Conservation (phyloP, 192 early-diverging fungal species). For the Pilobolus umbonatus region DNA sequence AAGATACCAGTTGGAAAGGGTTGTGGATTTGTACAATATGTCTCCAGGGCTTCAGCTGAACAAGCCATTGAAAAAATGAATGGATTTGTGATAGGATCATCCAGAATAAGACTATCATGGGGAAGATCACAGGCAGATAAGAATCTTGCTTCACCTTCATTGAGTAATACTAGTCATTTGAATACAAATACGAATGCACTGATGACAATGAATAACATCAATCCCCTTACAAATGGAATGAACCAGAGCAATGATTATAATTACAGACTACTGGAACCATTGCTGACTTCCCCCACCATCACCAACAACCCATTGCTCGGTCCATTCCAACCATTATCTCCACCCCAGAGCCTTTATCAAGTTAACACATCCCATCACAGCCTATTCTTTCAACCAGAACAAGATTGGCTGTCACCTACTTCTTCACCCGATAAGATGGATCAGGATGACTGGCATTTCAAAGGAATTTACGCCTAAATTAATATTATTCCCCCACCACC, state of each 20-base stretch:
- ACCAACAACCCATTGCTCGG: not conserved
- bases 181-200: not conserved
- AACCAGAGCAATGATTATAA: no score
- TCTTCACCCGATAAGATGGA: not conserved
- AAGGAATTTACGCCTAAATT: not conserved
- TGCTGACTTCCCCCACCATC: not conserved
- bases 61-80: slow-evolving; percentile 88
- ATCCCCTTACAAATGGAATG: not conserved
- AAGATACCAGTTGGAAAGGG: slow-evolving; percentile 94
- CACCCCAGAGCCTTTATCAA: not conserved
- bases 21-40: slow-evolving; percentile 95
- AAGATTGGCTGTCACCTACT: not conserved
- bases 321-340: slow-evolving; percentile 7
- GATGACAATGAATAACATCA: not conserved
- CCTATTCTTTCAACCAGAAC: not conserved
- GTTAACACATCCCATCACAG: not conserved
- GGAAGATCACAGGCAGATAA: slow-evolving; percentile 43
- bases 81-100: slow-evolving; percentile 74
- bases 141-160: not conserved
- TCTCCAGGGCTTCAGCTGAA: slow-evolving; percentile 78
- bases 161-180: not conserved
- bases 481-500: no score
- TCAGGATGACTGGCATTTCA: not conserved
- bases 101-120: slow-evolving; percentile 53
- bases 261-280: not conserved